Evolutionary conservation across 805 yeast species (phyloP), one percentile per base, ranked within the genome.

Genomic region (Kazachstania kunashirensis): DNA sequence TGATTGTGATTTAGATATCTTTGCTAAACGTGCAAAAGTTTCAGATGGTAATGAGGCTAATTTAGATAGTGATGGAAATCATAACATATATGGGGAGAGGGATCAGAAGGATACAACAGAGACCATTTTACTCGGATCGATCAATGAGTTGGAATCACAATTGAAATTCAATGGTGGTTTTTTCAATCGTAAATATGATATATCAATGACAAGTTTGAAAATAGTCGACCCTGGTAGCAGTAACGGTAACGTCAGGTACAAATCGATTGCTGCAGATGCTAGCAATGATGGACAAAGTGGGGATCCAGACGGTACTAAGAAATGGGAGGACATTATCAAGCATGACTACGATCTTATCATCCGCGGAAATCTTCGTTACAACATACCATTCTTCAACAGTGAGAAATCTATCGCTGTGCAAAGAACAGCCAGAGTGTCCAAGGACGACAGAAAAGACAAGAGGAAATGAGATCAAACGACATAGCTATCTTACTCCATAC

Each of bases 291-390:
- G 45, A n/a, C 42, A 38, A 23, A 45, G 13, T 8, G 50, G 46
- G 5, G 49, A 48, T 19, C 54, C 54, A 11, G 55, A 59, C 35
- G 66, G 62, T 33, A 39, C 50, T 15, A 61, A 70, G 37, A 77
- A 77, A 50, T 88, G 97, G 97, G 71, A 73, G 35, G 65, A 66
- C 10, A 73, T 89, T 10, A 75, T 80, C 9, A 72, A 75, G 42
- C 73, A 83, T 52, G 95, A 95, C 10, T 89, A 88, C 56, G 95
- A 85, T 42, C 63, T 89, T 46, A 81, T 85, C 15, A 68, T 89
- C 3, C 67, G 94, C 34, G 97, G 97, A 1, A 76, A 79, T 16
- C 68, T 89, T 53, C 76, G 73, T 50, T 89, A 89, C 58, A 73
- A 71, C 34, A 65, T 86, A 36, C 92, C 95, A 1, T 66, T 88